Percentiles rank a stretch among this genome's conserved stretches.
Evolutionary conservation across 179 eudicot species (phyloP).

Genomic region (Carnegiea gigantea): DNA sequence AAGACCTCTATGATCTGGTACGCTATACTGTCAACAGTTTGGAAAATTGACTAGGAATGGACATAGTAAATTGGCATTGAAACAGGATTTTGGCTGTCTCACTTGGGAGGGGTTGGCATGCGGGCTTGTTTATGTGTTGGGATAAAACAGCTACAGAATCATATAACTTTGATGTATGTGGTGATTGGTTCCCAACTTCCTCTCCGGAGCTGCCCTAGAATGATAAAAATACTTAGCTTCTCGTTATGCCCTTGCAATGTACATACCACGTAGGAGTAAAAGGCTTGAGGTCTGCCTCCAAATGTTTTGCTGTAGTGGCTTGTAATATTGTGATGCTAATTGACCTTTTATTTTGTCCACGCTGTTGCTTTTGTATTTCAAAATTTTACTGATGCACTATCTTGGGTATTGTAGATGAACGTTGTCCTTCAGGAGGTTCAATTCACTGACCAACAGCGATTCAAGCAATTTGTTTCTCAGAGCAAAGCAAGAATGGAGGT

Average conservation of each 20-base stretch:
- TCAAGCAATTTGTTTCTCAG: slow-evolving; percentile 98
- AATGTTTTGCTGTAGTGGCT: background rate
- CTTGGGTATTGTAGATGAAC: slow-evolving; percentile 33
- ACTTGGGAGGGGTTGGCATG: background rate
- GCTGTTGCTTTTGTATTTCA: slow-evolving; percentile 1
- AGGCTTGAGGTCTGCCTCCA: background rate
- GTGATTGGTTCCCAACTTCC: background rate
- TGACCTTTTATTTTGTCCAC: background rate
- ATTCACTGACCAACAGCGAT: slow-evolving; percentile 89
- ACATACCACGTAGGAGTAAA: background rate
- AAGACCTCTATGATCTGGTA: slow-evolving; percentile 90
- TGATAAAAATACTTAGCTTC: background rate
- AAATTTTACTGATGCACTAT: slow-evolving; percentile 1
- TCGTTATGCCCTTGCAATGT: background rate
- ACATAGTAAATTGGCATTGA: background rate
- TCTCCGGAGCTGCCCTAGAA: too few relatives aligned
- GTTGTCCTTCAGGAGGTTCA: slow-evolving; percentile 83
- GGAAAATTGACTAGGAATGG: slow-evolving; percentile 2
- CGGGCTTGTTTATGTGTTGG: background rate
- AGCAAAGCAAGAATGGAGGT: slow-evolving; percentile 99
- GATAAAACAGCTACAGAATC: background rate
- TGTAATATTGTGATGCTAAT: background rate
- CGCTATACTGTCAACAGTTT: background rate
- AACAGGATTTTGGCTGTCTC: background rate
- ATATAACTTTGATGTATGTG: background rate